phyloP scores from a whole-genome alignment of 768 basidiomycete genomes.

The Boletellus emodensis region DNA sequence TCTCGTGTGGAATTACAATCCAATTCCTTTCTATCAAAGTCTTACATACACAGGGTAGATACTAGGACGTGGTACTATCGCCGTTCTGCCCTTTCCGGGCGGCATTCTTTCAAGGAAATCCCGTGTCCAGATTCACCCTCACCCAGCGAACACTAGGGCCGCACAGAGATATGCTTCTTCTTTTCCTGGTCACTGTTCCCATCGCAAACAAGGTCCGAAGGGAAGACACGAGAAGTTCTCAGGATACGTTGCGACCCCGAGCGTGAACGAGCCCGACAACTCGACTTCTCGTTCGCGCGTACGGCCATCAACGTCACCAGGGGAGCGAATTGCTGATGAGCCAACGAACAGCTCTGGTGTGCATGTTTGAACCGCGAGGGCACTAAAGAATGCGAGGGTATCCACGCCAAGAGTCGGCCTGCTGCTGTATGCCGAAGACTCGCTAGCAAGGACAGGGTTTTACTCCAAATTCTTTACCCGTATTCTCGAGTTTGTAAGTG shows the following conservation, averaged over 20 bases:
- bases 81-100: no score
- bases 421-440: no score
- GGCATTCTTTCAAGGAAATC: no score
- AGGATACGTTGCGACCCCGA: neutral
- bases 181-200: conserved; percentile 47
- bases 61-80: neutral
- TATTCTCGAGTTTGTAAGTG: no score
- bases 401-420: no score
- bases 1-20: neutral
- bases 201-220: neutral
- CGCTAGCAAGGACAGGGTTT: no score
- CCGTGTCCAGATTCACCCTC: neutral
- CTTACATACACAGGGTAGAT: neutral
- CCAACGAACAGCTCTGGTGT: neutral
- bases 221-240: conserved; percentile 1
- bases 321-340: neutral
- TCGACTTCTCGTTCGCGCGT: conserved; percentile 1
- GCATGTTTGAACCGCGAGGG: neutral
- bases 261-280: neutral
- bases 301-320: conserved; percentile 4
- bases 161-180: conserved; percentile 83
- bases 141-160: conserved; percentile 57
- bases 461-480: no score
- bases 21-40: neutral
- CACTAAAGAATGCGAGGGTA: neutral